Conservation (phyloP, 768 basidiomycete species). For the Auriscalpium microsporum region DNA sequence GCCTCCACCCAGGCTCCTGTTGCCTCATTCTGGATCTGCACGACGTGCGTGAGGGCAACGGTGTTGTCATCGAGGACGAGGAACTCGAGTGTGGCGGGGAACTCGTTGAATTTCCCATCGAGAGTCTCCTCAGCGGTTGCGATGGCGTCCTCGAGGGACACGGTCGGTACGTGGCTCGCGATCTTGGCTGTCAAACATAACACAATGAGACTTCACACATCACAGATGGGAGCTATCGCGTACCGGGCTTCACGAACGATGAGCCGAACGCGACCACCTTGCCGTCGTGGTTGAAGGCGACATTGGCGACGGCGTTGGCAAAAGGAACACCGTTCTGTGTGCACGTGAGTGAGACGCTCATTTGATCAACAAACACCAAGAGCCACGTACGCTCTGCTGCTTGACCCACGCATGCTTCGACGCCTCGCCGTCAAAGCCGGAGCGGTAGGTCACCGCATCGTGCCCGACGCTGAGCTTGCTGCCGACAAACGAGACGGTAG, state of each 20-base stretch:
- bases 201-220: neutral
- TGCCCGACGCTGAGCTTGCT: too few relatives aligned
- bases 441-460: slow-evolving; percentile 11
- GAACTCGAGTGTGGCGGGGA: slow-evolving; percentile 32
- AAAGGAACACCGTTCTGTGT: slow-evolving; percentile 26
- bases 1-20: slow-evolving; percentile 46
- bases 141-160: slow-evolving; percentile 30
- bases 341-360: neutral
- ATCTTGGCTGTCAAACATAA: slow-evolving; percentile 11
- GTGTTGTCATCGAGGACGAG: slow-evolving; percentile 31
- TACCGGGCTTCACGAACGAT: slow-evolving; percentile 38
- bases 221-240: slow-evolving; percentile 1
- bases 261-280: slow-evolving; percentile 37
- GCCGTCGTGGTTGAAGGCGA: slow-evolving; percentile 33
- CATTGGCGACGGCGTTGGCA: slow-evolving; percentile 36
- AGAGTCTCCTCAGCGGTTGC: slow-evolving; percentile 29
- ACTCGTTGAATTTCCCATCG: slow-evolving; percentile 32
- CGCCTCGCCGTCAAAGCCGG: slow-evolving; percentile 12
- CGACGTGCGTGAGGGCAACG: slow-evolving; percentile 30
- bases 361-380: neutral
- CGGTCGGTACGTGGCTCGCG: slow-evolving; percentile 28
- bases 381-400: slow-evolving; percentile 17
- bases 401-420: slow-evolving; percentile 15
- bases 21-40: slow-evolving; percentile 35
- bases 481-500: too few relatives aligned